Evolutionary conservation across 495 filamentous ascomycete species (phyloP).

Genomic region (Chaetomium tenue): DNA sequence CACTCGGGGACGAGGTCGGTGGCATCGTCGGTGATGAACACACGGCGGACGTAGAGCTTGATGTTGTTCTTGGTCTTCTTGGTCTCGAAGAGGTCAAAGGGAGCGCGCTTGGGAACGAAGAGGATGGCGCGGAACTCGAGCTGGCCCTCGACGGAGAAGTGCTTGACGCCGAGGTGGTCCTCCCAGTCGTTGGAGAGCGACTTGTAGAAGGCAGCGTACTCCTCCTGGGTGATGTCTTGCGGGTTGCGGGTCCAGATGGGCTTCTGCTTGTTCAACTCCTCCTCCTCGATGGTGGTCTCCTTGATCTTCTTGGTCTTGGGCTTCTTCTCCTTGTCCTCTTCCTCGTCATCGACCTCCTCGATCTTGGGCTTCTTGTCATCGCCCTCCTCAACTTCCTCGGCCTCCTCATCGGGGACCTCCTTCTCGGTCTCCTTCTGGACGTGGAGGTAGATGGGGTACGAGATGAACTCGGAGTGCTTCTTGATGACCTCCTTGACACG

Average conservation of each 20-base stretch:
- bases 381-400: constrained; percentile 64
- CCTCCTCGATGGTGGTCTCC: constrained; percentile 97
- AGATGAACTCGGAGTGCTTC: constrained; percentile 99
- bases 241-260: constrained; percentile 99
- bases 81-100: constrained; percentile 99
- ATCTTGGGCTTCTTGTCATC: constrained; percentile 85
- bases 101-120: constrained; percentile 98
- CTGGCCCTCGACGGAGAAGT: constrained; percentile 99
- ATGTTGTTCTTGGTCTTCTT: constrained; percentile 99
- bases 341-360: constrained; percentile 74
- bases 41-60: constrained; percentile 99
- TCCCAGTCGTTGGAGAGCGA: constrained; percentile 99
- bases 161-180: constrained; percentile 98
- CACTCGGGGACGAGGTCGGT: constrained; percentile 99
- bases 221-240: constrained; percentile 89
- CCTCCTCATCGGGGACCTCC: constrained; percentile 97
- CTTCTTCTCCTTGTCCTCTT: constrained; percentile 82
- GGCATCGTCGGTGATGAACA: constrained; percentile 99
- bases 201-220: constrained; percentile 99
- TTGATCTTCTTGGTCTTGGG: constrained; percentile 99
- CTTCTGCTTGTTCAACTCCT: constrained; percentile 98
- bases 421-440: constrained; percentile 98
- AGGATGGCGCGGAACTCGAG: constrained; percentile 99
- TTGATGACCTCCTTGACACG: constrained; percentile 99
- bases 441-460: constrained; percentile 99